Conservation (phyloP, 2,329 filamentous ascomycete genomes). For the Aspergillus ustus region DNA sequence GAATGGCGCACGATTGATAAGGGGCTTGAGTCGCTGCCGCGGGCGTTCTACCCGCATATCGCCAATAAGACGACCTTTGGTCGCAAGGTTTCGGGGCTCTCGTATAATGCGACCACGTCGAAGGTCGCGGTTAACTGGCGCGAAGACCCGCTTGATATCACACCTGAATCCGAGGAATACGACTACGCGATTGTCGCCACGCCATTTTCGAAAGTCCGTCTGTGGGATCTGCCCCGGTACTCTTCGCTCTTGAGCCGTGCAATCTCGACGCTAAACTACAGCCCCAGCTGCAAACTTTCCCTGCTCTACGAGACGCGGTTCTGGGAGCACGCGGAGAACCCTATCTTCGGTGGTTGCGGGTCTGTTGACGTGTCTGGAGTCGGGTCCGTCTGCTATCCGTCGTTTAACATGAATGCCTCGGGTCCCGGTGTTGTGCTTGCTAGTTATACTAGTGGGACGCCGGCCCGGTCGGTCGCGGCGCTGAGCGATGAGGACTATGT, state of each 20-base stretch:
- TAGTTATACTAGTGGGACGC: constrained; percentile 37
- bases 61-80: constrained; percentile 61
- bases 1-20: constrained; percentile 69
- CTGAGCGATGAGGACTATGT: constrained; percentile 55
- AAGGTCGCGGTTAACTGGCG: constrained; percentile 66
- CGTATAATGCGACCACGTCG: constrained; percentile 55
- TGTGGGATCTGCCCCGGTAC: constrained; percentile 63
- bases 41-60: constrained; percentile 66
- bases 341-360: constrained; percentile 64
- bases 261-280: constrained; percentile 56
- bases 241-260: constrained; percentile 55
- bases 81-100: constrained; percentile 61
- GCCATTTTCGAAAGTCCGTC: constrained; percentile 67
- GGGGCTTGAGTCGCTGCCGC: constrained; percentile 62
- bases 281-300: constrained; percentile 61
- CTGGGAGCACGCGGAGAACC: constrained; percentile 58
- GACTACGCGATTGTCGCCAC: constrained; percentile 71
- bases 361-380: constrained; percentile 36
- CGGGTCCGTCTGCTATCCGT: constrained; percentile 42
- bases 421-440: constrained; percentile 52
- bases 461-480: constrained; percentile 30
- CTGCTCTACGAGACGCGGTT: constrained; percentile 70
- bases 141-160: constrained; percentile 40
- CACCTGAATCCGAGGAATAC: constrained; percentile 56
- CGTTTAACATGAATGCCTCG: constrained; percentile 41